Evolutionary conservation across 75 land plant species (phyloP).

Genomic region (Cupressus sempervirens): DNA sequence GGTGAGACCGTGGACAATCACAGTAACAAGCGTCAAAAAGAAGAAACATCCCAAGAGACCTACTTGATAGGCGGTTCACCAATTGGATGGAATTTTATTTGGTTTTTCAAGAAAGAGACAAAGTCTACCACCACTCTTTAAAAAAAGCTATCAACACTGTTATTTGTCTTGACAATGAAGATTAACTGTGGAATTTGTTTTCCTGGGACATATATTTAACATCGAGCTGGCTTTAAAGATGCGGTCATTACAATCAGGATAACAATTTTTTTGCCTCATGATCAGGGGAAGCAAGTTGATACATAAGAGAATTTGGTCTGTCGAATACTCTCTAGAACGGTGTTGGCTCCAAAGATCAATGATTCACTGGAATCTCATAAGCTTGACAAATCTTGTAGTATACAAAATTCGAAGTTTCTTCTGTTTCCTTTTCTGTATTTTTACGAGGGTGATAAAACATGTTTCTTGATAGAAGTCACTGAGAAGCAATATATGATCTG

Average conservation of each 20-base stretch:
- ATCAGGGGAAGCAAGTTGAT: background rate
- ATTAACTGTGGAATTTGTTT: background rate
- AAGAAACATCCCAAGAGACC: slow-evolving; percentile 2
- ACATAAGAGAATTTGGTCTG: background rate
- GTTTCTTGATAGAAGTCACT: background rate
- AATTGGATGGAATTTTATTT: slow-evolving; percentile 11
- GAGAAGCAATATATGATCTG: background rate
- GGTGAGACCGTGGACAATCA: background rate
- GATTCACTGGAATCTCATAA: background rate
- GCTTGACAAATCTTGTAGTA: background rate
- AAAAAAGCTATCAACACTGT: background rate
- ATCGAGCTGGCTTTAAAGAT: background rate
- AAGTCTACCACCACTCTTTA: background rate
- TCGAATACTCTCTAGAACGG: background rate
- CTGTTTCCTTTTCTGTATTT: background rate
- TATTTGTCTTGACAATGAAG: background rate
- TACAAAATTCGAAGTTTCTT: background rate
- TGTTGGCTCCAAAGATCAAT: background rate
- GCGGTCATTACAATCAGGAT: slow-evolving; percentile 1
- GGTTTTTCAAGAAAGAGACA: slow-evolving; percentile 4
- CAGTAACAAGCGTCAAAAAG: slow-evolving; percentile 14
- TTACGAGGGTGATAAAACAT: background rate
- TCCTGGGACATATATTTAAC: background rate
- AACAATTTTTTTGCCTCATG: background rate
- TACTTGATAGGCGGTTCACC: slow-evolving; percentile 6